phyloP scores from a whole-genome alignment of 2,329 filamentous ascomycete genomes.

The Rhexocercosporidium sp. region DNA sequence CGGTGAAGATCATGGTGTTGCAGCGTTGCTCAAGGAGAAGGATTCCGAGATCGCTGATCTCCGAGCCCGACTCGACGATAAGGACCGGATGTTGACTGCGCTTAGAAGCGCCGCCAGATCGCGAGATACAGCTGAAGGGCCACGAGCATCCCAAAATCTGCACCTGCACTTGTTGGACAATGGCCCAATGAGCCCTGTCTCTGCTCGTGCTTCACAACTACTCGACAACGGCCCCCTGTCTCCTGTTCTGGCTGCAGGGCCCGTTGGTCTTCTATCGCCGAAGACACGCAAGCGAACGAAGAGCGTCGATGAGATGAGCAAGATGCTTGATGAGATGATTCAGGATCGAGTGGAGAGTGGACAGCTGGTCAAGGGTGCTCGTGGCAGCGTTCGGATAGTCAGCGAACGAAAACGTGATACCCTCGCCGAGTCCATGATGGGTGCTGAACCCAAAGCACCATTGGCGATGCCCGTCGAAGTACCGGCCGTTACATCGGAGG shows the following conservation, averaged over 20 bases:
- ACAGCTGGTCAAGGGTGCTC: conserved; percentile 67
- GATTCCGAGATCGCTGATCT: conserved; percentile 92
- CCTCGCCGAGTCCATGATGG: conserved; percentile 15
- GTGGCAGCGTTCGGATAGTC: conserved; percentile 69
- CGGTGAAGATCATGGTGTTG: conserved; percentile 79
- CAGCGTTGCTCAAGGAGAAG: conserved; percentile 79
- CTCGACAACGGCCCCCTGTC: conserved; percentile 31
- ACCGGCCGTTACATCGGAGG: conserved; percentile 22
- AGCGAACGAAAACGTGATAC: conserved; percentile 47
- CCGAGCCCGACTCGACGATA: conserved; percentile 88
- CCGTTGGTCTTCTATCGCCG: conserved; percentile 33
- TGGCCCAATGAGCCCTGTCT: conserved; percentile 40
- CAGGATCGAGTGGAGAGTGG: conserved; percentile 83
- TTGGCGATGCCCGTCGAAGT: conserved; percentile 21
- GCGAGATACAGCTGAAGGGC: conserved; percentile 75
- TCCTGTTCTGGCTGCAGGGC: conserved; percentile 25
- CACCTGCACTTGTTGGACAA: conserved; percentile 28
- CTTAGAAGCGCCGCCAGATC: conserved; percentile 85
- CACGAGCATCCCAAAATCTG: conserved; percentile 29
- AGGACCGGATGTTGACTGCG: conserved; percentile 90
- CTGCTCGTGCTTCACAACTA: conserved; percentile 37
- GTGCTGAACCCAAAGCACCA: conserved; percentile 24
- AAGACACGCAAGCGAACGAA: conserved; percentile 47
- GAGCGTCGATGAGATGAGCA: conserved; percentile 90
- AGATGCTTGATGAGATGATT: conserved; percentile 96